A percentile compares a stretch with the other conserved stretches of the same genome.
Evolutionary conservation across 75 land plant genomes (phyloP).

Genomic region (Cupressus sempervirens): DNA sequence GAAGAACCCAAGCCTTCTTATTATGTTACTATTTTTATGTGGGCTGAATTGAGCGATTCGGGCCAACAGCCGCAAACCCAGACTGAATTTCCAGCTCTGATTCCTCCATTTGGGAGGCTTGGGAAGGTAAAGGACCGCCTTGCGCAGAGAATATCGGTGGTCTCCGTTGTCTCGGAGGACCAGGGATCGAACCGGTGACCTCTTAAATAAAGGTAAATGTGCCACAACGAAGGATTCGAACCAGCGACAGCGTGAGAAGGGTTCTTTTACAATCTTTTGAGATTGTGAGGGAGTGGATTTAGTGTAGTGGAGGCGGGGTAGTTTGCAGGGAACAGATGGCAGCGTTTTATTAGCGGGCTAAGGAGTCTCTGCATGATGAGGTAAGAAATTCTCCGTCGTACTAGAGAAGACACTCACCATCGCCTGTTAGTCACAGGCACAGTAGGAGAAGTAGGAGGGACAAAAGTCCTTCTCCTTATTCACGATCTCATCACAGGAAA

Average conservation of each 20-base stretch:
- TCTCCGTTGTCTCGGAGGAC: slow-evolving; percentile 18
- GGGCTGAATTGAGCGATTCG: slow-evolving; percentile 35
- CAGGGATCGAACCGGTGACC: slow-evolving; percentile 26
- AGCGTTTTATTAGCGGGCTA: too few relatives aligned
- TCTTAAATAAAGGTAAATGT: too few relatives aligned
- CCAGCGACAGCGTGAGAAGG: too few relatives aligned
- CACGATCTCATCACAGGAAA: slow-evolving; percentile 57
- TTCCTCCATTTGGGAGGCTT: background rate
- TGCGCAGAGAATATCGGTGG: background rate
- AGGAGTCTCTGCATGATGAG: too few relatives aligned
- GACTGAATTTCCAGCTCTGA: background rate
- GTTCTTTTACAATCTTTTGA: too few relatives aligned
- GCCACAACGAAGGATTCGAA: too few relatives aligned
- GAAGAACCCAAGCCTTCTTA: slow-evolving; percentile 48
- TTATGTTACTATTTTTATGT: slow-evolving; percentile 56
- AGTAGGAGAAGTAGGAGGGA: slow-evolving; percentile 62
- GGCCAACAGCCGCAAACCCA: slow-evolving; percentile 37
- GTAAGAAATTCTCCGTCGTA: slow-evolving; percentile 77
- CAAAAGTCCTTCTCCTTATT: slow-evolving; percentile 55
- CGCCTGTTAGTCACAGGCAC: slow-evolving; percentile 52
- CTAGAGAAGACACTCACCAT: slow-evolving; percentile 66
- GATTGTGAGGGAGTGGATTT: too few relatives aligned
- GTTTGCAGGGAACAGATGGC: too few relatives aligned
- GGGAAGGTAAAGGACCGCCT: background rate
- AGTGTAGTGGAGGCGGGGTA: too few relatives aligned